Evolutionary conservation across 1,284 basidiomycete genomes (phyloP).

Genomic region (Ganoderma sinense): DNA sequence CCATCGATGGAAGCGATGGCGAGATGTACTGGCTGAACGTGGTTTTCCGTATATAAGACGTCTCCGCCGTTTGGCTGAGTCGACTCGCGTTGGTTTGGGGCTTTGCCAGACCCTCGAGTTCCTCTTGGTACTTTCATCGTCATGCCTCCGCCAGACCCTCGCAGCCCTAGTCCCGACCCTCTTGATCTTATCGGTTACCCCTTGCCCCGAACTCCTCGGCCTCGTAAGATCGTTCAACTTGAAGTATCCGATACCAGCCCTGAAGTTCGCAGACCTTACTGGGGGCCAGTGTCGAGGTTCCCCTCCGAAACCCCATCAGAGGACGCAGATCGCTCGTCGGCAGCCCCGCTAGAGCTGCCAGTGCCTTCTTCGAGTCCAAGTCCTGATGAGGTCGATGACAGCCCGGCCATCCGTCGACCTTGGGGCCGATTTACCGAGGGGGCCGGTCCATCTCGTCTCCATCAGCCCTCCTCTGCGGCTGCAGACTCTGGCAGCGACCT

Average conservation of each 20-base stretch:
- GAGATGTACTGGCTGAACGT: no score
- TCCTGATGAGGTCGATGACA: neutral
- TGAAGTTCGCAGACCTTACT: neutral
- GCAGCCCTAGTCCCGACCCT: neutral
- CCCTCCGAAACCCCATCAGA: neutral
- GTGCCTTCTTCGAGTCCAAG: neutral
- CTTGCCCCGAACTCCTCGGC: no score
- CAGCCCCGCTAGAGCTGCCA: neutral
- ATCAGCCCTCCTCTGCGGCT: neutral
- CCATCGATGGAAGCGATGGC: no score
- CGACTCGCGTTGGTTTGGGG: no score
- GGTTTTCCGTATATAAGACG: no score
- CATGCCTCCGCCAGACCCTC: neutral
- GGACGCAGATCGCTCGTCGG: neutral
- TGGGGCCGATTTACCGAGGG: neutral
- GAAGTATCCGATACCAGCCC: neutral
- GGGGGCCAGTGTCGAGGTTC: neutral
- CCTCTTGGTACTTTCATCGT: no score
- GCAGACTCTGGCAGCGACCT: neutral
- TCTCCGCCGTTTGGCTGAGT: no score
- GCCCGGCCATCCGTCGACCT: neutral
- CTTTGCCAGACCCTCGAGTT: no score
- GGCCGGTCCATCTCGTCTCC: no score
- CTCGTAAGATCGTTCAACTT: no score
- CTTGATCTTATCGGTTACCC: neutral